phyloP scores from a whole-genome alignment of 2,329 filamentous ascomycete genomes.

The Xylariaceae sp. region DNA sequence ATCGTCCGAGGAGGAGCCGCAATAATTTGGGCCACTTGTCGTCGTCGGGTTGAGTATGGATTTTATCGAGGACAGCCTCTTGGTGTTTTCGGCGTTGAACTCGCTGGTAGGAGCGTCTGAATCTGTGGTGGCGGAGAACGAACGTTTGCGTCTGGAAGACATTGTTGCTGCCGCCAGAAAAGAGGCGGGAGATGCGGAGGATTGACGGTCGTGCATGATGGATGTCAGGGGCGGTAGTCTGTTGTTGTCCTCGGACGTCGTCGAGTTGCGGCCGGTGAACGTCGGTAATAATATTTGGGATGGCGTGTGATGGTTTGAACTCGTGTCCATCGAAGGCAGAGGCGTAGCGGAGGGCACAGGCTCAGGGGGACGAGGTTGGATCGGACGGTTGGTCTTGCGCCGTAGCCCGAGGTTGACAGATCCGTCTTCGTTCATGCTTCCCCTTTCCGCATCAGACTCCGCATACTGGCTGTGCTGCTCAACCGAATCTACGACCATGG shows the following conservation, averaged over 20 bases:
- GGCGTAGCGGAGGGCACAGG: conserved; percentile 41
- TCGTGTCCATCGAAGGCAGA: conserved; percentile 41
- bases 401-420: conserved; percentile 58
- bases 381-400: conserved; percentile 41
- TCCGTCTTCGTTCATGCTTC: conserved; percentile 57
- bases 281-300: conserved; percentile 34
- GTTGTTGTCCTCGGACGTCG: conserved; percentile 54
- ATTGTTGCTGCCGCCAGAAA: too few relatives aligned
- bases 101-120: conserved; percentile 40
- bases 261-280: conserved; percentile 37
- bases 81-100: conserved; percentile 42
- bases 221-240: conserved; percentile 52
- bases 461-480: conserved; percentile 37
- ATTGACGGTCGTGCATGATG: conserved; percentile 46
- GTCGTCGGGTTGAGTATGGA: conserved; percentile 64
- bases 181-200: conserved; percentile 55
- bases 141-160: conserved; percentile 60
- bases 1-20: conserved; percentile 28
- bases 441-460: conserved; percentile 42
- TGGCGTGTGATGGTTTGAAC: conserved; percentile 49
- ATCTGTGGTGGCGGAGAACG: conserved; percentile 58
- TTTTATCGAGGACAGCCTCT: conserved; percentile 69
- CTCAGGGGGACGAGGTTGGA: too few relatives aligned
- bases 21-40: conserved; percentile 24
- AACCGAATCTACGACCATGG: conserved; percentile 43